Evolutionary conservation across 1,284 basidiomycete genomes (phyloP).

Genomic region (Ceratobasidium sp.): DNA sequence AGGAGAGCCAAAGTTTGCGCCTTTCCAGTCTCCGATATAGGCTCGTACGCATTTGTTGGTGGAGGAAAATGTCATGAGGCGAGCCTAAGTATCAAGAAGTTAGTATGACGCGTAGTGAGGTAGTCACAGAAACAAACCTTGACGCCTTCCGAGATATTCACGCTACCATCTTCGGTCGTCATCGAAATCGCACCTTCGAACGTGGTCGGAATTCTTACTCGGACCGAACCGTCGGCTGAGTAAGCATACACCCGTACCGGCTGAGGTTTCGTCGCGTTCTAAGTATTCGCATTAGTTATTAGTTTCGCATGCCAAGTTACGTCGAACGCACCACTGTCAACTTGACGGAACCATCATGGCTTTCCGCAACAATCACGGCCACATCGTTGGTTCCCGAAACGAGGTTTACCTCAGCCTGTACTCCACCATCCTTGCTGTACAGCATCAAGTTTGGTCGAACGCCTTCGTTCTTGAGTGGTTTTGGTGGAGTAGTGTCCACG

Average conservation of each 20-base stretch:
- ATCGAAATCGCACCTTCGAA: conserved; percentile 42
- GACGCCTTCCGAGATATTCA: conserved; percentile 33
- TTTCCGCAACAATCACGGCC: conserved; percentile 36
- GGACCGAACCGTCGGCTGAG: conserved; percentile 32
- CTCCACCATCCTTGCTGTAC: conserved; percentile 30
- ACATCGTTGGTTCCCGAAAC: not conserved
- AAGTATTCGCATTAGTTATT: not conserved
- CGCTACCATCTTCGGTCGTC: conserved; percentile 32
- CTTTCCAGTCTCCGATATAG: conserved; percentile 41
- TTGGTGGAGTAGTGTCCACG: conserved; percentile 25
- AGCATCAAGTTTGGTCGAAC: conserved; percentile 41
- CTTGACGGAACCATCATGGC: conserved; percentile 42
- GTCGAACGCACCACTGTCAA: conserved; percentile 30
- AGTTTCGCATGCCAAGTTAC: not conserved
- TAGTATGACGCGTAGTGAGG: not conserved
- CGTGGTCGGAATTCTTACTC: conserved; percentile 29
- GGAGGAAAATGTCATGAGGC: conserved; percentile 24
- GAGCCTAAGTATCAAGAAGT: not conserved
- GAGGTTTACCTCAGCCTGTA: conserved; percentile 31
- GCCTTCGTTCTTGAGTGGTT: conserved; percentile 31
- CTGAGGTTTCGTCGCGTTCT: conserved; percentile 9
- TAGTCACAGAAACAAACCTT: conserved; percentile 1
- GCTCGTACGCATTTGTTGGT: conserved; percentile 26
- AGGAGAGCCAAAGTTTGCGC: conserved; percentile 24
- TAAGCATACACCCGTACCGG: conserved; percentile 24